phyloP scores from a whole-genome alignment of 805 yeast genomes.

The Metschnikowia rubicola region DNA sequence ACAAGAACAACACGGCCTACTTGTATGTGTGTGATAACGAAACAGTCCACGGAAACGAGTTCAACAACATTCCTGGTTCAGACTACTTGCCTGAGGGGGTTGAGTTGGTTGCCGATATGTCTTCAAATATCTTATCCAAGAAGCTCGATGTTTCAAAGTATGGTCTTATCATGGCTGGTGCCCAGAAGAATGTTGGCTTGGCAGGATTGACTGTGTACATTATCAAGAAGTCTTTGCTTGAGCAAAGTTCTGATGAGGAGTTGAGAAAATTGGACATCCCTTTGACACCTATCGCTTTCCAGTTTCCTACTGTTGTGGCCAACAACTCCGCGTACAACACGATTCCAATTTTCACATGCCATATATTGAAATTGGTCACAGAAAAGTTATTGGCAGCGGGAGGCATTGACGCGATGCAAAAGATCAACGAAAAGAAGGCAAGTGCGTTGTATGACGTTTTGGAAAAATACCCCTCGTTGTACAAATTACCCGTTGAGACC shows the following conservation, averaged over 20 bases:
- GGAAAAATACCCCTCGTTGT: conserved; percentile 64
- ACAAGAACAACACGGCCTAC: conserved; percentile 67
- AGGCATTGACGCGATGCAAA: conserved; percentile 64
- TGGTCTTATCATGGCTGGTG: conserved; percentile 95
- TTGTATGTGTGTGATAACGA: conserved; percentile 94
- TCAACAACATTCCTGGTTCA: conserved; percentile 49
- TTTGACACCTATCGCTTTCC: conserved; percentile 82
- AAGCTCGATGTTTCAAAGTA: conserved; percentile 76
- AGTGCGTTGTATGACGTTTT: conserved; percentile 57
- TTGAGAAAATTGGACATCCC: conserved; percentile 63
- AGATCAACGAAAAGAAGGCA: conserved; percentile 60
- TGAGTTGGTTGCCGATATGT: conserved; percentile 90
- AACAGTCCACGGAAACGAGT: conserved; percentile 94
- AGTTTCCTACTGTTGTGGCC: conserved; percentile 78
- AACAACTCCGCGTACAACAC: conserved; percentile 96
- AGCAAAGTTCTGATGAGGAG: conserved; percentile 60
- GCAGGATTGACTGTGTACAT: conserved; percentile 94
- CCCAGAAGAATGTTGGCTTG: conserved; percentile 95
- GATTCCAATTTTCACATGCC: conserved; percentile 88
- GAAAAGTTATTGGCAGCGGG: conserved; percentile 61
- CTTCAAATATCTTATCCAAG: conserved; percentile 85
- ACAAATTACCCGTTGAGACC: conserved; percentile 60
- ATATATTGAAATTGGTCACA: conserved; percentile 77
- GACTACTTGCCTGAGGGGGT: conserved; percentile 58
- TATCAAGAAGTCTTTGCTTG: conserved; percentile 75